phyloP scores from a whole-genome alignment of 192 early-diverging fungal genomes.

The Gigaspora rosea region DNA sequence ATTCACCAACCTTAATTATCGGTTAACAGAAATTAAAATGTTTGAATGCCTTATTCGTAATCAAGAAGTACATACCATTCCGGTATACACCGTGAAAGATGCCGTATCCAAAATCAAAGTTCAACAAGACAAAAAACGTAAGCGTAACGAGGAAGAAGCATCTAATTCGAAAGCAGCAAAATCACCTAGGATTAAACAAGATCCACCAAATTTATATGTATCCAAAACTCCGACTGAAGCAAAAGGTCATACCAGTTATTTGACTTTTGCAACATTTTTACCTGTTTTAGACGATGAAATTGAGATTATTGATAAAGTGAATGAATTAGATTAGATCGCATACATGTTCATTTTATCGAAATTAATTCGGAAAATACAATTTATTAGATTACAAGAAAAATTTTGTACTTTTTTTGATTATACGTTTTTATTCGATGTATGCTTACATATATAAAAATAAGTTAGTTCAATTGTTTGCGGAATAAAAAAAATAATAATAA shows the following conservation, averaged over 20 bases:
- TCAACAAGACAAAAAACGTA: constrained; percentile 45
- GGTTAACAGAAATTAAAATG: constrained; percentile 59
- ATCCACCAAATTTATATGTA: constrained; percentile 53
- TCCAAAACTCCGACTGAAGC: constrained; percentile 61
- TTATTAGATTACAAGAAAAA: too few relatives aligned
- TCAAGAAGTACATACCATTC: constrained; percentile 69
- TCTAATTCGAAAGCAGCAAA: too few relatives aligned
- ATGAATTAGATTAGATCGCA: too few relatives aligned
- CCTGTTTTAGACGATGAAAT: constrained; percentile 39
- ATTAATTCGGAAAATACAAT: too few relatives aligned
- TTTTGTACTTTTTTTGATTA: too few relatives aligned
- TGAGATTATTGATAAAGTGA: too few relatives aligned
- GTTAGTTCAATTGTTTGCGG: too few relatives aligned
- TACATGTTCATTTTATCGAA: too few relatives aligned
- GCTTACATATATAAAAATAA: too few relatives aligned
- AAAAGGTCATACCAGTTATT: constrained; percentile 92
- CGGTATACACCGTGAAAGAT: constrained; percentile 64
- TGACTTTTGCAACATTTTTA: constrained; percentile 89
- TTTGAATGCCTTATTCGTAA: constrained; percentile 87
- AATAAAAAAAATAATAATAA: too few relatives aligned
- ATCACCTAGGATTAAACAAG: constrained; percentile 18
- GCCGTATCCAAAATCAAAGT: constrained; percentile 52
- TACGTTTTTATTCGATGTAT: too few relatives aligned
- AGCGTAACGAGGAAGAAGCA: constrained; percentile 35
- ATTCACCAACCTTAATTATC: not conserved